Conservation (phyloP, 495 filamentous ascomycete genomes). For the Penicillium lividum region DNA sequence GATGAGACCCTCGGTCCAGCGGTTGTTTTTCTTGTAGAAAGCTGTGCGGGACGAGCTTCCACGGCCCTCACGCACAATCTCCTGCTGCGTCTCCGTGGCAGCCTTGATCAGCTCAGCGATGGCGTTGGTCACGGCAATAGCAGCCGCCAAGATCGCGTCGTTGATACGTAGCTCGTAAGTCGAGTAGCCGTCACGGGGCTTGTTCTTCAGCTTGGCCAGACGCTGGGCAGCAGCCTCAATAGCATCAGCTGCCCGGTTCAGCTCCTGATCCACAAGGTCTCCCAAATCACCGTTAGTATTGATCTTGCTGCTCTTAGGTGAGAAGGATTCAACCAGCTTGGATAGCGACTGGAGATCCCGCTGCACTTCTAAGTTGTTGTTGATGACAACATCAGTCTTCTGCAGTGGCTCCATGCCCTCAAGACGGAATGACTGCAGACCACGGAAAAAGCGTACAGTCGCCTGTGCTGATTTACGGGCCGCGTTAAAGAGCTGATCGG, state of each 20-base stretch:
- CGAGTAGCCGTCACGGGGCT: slow-evolving; percentile 90
- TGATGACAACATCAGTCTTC: slow-evolving; percentile 94
- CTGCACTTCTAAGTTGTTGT: slow-evolving; percentile 92
- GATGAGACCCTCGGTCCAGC: slow-evolving; percentile 97
- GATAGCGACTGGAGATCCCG: slow-evolving; percentile 87
- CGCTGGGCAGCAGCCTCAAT: slow-evolving; percentile 90
- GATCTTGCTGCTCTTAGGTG: slow-evolving; percentile 80
- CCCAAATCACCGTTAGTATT: slow-evolving; percentile 83
- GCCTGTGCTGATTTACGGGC: slow-evolving; percentile 83
- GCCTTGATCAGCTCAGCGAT: slow-evolving; percentile 96
- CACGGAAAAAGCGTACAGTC: slow-evolving; percentile 93
- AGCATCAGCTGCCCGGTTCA: slow-evolving; percentile 91
- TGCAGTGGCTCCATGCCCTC: slow-evolving; percentile 83
- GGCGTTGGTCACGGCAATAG: slow-evolving; percentile 92
- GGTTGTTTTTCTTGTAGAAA: slow-evolving; percentile 99
- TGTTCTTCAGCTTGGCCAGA: slow-evolving; percentile 86
- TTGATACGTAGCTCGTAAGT: slow-evolving; percentile 95
- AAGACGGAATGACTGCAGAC: slow-evolving; percentile 88
- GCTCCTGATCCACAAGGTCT: slow-evolving; percentile 88
- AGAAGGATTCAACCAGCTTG: slow-evolving; percentile 87
- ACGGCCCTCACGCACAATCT: slow-evolving; percentile 94
- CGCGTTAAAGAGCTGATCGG: slow-evolving; percentile 76
- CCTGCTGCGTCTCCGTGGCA: slow-evolving; percentile 88
- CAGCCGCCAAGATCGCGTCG: slow-evolving; percentile 90
- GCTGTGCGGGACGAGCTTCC: slow-evolving; percentile 86